These are phyloP conservation scores for Debaryomyces udenii DNA, from an alignment of 1,139 yeast species.

Conservation along the genomic window DNA sequence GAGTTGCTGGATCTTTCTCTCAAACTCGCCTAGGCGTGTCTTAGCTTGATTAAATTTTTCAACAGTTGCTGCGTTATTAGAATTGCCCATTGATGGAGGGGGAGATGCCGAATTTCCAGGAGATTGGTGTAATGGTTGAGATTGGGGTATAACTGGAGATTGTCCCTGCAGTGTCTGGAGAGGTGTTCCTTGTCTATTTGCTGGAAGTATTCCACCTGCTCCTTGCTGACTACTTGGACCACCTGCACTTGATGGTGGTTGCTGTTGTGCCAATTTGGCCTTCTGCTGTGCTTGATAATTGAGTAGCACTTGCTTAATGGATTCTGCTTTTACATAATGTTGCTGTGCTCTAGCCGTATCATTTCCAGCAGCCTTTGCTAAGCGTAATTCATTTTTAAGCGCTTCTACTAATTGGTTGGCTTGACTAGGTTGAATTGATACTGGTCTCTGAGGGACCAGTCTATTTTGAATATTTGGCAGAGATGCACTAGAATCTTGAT, in stretches of 20 bases:
- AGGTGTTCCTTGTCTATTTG: slow-evolving; percentile 4
- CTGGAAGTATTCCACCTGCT: neutral
- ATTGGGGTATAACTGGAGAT: slow-evolving; percentile 7
- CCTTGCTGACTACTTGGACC: slow-evolving; percentile 3
- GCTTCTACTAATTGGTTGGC: slow-evolving; percentile 62
- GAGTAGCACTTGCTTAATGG: slow-evolving; percentile 54
- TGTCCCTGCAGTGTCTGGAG: slow-evolving; percentile 11
- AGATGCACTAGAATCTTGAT: slow-evolving; percentile 4
- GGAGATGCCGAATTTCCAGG: slow-evolving; percentile 19
- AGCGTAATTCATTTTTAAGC: slow-evolving; percentile 63
- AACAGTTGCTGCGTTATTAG: slow-evolving; percentile 35
- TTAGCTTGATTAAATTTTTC: slow-evolving; percentile 48
- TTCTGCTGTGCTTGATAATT: slow-evolving; percentile 46
- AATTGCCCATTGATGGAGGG: slow-evolving; percentile 12
- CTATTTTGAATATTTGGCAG: slow-evolving; percentile 10
- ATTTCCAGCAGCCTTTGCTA: slow-evolving; percentile 55
- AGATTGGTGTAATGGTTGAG: slow-evolving; percentile 11
- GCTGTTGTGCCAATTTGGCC: slow-evolving; percentile 26
- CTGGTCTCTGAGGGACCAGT: slow-evolving; percentile 19
- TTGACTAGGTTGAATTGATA: slow-evolving; percentile 54
- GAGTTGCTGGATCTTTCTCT: slow-evolving; percentile 37
- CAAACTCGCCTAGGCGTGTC: slow-evolving; percentile 43
- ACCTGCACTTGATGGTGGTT: slow-evolving; percentile 23
- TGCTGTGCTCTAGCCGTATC: slow-evolving; percentile 72
- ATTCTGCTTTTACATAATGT: slow-evolving; percentile 68